These are phyloP conservation scores for Cyathus striatus DNA, from an alignment of 768 basidiomycete genomes.

Conservation along the genomic window DNA sequence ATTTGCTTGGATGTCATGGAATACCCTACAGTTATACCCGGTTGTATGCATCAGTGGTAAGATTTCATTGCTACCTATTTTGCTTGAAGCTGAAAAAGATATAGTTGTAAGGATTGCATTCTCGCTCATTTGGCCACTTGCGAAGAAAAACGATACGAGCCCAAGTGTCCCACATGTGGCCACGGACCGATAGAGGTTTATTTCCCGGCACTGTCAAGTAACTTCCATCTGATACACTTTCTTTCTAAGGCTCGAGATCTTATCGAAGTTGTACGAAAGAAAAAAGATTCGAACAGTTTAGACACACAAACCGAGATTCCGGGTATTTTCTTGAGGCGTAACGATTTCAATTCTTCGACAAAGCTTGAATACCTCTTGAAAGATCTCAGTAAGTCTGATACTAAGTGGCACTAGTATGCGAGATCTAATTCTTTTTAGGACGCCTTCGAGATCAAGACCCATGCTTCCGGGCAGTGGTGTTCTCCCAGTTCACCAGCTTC, in stretches of 20 bases:
- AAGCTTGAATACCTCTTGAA: conserved; percentile 82
- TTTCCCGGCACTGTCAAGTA: not conserved
- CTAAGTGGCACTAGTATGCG: not conserved
- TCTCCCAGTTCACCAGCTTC: conserved; percentile 89
- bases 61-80: conserved; percentile 10
- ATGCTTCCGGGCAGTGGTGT: conserved; percentile 78
- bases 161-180: conserved; percentile 77
- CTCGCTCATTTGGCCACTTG: conserved; percentile 64
- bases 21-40: conserved; percentile 60
- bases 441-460: conserved; percentile 68
- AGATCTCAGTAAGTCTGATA: conserved; percentile 52
- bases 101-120: conserved; percentile 86
- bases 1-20: conserved; percentile 82
- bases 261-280: conserved; percentile 53
- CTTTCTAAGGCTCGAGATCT: conserved; percentile 59
- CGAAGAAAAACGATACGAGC: conserved; percentile 64
- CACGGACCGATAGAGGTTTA: conserved; percentile 59
- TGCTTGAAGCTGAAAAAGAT: not conserved
- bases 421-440: conserved; percentile 26
- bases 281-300: conserved; percentile 13
- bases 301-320: conserved; percentile 32
- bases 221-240: not conserved
- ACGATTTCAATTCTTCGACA: conserved; percentile 86
- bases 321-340: conserved; percentile 59
- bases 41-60: conserved; percentile 76